Evolutionary conservation across 1,284 basidiomycete species (phyloP).

Genomic region (Melampsora occidentalis): DNA sequence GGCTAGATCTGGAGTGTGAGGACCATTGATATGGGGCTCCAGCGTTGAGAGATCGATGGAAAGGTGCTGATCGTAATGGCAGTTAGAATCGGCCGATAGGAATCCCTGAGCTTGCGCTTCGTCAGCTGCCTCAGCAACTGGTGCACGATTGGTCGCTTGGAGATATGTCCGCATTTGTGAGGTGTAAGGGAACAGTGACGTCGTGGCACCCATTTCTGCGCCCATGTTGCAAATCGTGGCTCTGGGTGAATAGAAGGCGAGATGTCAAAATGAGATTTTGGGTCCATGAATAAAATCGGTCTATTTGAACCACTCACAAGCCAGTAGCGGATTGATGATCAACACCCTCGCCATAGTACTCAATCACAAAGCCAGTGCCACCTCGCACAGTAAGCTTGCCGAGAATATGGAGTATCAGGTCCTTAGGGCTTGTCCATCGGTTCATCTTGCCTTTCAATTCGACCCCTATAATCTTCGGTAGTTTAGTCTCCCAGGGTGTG

Average conservation of each 20-base stretch:
- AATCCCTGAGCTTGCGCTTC: conserved; percentile 69
- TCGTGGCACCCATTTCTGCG: conserved; percentile 97
- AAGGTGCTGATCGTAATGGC: conserved; percentile 93
- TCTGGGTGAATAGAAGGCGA: background rate
- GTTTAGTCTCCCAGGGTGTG: conserved; percentile 97
- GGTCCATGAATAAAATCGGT: background rate
- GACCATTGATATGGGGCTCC: conserved; percentile 94
- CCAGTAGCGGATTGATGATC: conserved; percentile 88
- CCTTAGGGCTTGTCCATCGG: conserved; percentile 95
- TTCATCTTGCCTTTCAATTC: conserved; percentile 82
- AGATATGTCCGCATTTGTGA: conserved; percentile 74
- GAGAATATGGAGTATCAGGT: conserved; percentile 89
- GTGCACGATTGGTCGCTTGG: conserved; percentile 80
- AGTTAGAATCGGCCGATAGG: conserved; percentile 77
- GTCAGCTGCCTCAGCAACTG: conserved; percentile 83
- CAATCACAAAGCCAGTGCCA: conserved; percentile 91
- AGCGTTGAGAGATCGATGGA: conserved; percentile 88
- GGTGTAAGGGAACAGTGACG: conserved; percentile 95
- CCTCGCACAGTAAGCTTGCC: conserved; percentile 94
- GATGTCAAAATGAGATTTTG: background rate
- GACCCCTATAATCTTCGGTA: conserved; percentile 67
- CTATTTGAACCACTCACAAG: conserved; percentile 48
- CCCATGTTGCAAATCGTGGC: conserved; percentile 71
- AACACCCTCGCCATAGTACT: conserved; percentile 97
- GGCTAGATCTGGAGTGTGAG: conserved; percentile 94